Evolutionary conservation across 2,329 filamentous ascomycete species (phyloP).

Genomic region (Aureobasidium sp.): DNA sequence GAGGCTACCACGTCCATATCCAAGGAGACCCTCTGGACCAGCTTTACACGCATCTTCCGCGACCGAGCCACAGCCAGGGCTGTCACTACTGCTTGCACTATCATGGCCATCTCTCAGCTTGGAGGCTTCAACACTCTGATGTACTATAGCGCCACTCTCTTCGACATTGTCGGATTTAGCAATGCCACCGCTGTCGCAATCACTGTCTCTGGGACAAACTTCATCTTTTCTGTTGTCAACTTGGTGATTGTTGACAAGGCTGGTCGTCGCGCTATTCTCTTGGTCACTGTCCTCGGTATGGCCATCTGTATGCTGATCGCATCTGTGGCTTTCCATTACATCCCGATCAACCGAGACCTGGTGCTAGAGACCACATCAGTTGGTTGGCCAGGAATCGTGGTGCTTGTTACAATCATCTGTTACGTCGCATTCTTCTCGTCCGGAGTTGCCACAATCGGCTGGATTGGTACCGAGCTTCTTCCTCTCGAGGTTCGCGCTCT

Average conservation of each 20-base stretch:
- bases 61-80: constrained; percentile 41
- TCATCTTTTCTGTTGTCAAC: constrained; percentile 45
- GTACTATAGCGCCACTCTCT: constrained; percentile 39
- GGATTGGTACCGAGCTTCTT: constrained; percentile 43
- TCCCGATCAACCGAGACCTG: constrained; percentile 40
- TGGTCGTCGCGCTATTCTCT: constrained; percentile 40
- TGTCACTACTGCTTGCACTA: constrained; percentile 41
- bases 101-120: constrained; percentile 43
- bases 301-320: constrained; percentile 36
- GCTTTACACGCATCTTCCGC: constrained; percentile 42
- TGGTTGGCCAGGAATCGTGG: constrained; percentile 26
- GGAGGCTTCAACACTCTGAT: constrained; percentile 42
- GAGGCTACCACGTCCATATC: constrained; percentile 35
- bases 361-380: no score
- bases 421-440: constrained; percentile 38
- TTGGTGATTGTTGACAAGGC: constrained; percentile 41
- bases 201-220: constrained; percentile 42
- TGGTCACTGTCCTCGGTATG: constrained; percentile 42
- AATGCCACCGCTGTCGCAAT: constrained; percentile 44
- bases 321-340: constrained; percentile 41
- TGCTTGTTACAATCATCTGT: constrained; percentile 40
- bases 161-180: constrained; percentile 43
- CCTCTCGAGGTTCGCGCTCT: constrained; percentile 43
- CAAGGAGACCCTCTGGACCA: constrained; percentile 37
- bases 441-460: constrained; percentile 43